Evolutionary conservation across 2,329 filamentous ascomycete genomes (phyloP), one percentile per base, ranked within the genome.

Genomic region (Clonostachys sp.): DNA sequence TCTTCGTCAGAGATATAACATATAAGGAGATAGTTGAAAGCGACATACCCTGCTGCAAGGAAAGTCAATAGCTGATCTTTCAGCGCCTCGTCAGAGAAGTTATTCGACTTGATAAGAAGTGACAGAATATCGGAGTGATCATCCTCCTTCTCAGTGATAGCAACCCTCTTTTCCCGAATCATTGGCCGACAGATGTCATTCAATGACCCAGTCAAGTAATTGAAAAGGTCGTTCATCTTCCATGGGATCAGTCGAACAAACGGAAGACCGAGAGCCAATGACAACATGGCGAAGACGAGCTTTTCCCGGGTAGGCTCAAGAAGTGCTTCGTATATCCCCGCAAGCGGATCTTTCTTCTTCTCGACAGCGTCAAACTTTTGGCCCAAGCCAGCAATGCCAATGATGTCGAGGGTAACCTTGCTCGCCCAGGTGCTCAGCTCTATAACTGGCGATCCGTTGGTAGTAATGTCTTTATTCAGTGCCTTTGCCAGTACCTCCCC

Each of bases 91-190:
- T 81, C 75, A 0, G 73, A 72, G 55, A 81, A 81, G 46, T 74
- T 68, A 46, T 72, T 70, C 4, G 72, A 73, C 50, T 72, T 68
- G 51, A 81, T 73, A 44, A 80, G 70, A 12, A 76, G 65, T 0
- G 74, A 86, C 47, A 90, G 67, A 41, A 90, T 84, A 56, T 90
- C 86, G 17, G 79, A 68, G 10, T 80, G 77, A 3, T 62, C 71
- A 62, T 65, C 65, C 8, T 58, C 59, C 50, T 61, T 67, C 49
- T 74, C 70, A 0, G 60, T 51, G 3, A 75, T 69, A 0, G 77
- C 78, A 6, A 67, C 64, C n/a, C 67, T 57, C 55, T 75, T 78
- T 7, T 79, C 72, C 4, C 61, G 57, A 13, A 80, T 65, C 55
- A 80, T 67, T 9, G 71, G 61, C 12, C 58, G 56, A 51, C 73